Base-by-base conservation (phyloP, 2,329 filamentous ascomycete genomes). In the Aspergillus uvarum region DNA sequence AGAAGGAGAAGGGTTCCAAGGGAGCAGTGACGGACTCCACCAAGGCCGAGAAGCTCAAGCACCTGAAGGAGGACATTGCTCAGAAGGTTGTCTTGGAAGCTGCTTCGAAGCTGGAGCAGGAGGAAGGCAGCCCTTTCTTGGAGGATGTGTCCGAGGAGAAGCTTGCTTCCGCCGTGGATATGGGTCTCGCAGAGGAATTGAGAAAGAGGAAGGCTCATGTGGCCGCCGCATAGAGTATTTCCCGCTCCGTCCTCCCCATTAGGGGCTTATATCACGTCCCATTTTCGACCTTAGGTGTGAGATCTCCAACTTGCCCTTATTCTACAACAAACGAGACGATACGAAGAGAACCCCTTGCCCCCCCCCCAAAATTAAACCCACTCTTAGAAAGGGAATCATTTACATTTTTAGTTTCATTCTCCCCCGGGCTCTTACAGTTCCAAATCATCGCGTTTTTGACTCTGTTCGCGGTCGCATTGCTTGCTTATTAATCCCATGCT, bases 141-240 rank as follows among this genome's bases (percentile, higher is more conserved):
- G 72, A 69, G 11, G 70, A 74, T 56, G 54, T 63, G 22, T 47
- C 62, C 2, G 59, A 62, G 7, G 61, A 65, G 54, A 62, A 68
- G 35, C 62, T 66, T 32, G 62, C 68, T 8, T 68, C 71, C 3
- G 68, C 65, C 5, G 65, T 71, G 19, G 74, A 92, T 87, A 47
- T 90, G 89, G 10, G 91, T 88, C 90, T 96, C 94, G 72, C 92
- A 88, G 77, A 97, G 93, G 29, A 97, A 83, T 76, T 97, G 92
- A 24, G 91, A n/a, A 67, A 65, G 54, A 63, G 72, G 47, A 72
- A 65, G 31, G 59, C 62, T 38, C 64, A 68, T 26, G 50, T 63
- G 35, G 56, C 63, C 42, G 35, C 58, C 42, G 35, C 58, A 60
- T 55, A 47, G 24, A 10, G 32, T 12, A 16, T 6, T n/a, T 12